Evolutionary conservation across 768 basidiomycete species (phyloP).

Genomic region (Mycena crocata): DNA sequence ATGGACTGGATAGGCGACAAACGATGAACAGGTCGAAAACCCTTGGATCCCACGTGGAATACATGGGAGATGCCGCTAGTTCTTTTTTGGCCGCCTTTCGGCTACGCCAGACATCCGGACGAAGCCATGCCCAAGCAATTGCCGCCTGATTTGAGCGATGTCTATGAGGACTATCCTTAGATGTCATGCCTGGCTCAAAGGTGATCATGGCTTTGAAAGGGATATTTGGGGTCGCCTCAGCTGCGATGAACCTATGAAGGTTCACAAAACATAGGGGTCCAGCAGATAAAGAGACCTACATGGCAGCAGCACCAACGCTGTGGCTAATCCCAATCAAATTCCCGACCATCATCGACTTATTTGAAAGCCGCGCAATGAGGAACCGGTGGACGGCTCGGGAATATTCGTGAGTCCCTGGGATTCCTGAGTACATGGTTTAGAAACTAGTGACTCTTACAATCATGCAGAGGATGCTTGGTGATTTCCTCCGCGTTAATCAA

Average conservation of each 20-base stretch:
- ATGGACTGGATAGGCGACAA: neutral
- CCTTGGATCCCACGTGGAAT: slow-evolving; percentile 14
- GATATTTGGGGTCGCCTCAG: slow-evolving; percentile 3
- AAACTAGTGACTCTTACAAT: neutral
- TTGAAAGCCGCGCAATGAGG: neutral
- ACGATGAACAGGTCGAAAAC: slow-evolving; percentile 14
- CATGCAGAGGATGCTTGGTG: neutral
- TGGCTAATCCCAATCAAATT: slow-evolving; percentile 21
- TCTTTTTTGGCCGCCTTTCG: slow-evolving; percentile 17
- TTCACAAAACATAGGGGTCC: no score
- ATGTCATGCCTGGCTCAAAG: slow-evolving; percentile 18
- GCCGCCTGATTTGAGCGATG: slow-evolving; percentile 2
- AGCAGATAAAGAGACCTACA: neutral
- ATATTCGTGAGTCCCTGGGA: slow-evolving; percentile 16
- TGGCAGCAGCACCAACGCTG: slow-evolving; percentile 9
- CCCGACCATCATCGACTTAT: neutral
- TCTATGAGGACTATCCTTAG: slow-evolving; percentile 1
- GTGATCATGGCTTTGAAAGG: slow-evolving; percentile 22
- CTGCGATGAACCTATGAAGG: slow-evolving; percentile 8
- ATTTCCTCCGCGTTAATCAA: slow-evolving; percentile 8
- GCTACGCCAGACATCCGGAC: slow-evolving; percentile 10
- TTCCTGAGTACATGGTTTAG: neutral
- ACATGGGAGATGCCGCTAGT: neutral
- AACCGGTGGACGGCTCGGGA: slow-evolving; percentile 8
- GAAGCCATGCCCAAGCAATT: slow-evolving; percentile 14